Conservation (phyloP, 176 grass and related monocot species). For the Calamus simplicifolius region DNA sequence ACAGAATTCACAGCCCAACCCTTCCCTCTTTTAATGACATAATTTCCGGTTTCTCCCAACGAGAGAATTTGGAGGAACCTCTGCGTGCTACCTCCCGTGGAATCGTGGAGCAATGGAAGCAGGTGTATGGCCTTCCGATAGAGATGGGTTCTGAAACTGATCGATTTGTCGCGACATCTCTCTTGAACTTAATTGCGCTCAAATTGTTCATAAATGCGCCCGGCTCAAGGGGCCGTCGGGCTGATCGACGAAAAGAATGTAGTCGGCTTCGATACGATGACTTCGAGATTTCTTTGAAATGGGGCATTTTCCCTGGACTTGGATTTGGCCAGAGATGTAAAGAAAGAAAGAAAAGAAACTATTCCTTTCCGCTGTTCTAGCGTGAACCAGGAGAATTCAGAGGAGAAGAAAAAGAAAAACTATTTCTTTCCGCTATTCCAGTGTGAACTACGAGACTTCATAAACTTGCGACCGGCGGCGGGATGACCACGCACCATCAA, state of each 20-base stretch:
- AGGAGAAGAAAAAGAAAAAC: too few relatives aligned
- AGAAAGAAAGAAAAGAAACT: too few relatives aligned
- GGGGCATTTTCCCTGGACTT: conserved; percentile 6
- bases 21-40: conserved; percentile 23
- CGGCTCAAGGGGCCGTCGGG: conserved; percentile 16
- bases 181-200: conserved; percentile 29
- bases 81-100: conserved; percentile 7
- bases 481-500: too few relatives aligned
- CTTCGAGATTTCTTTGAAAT: conserved; percentile 16
- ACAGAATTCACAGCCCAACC: conserved; percentile 12
- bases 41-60: conserved; percentile 10
- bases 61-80: background rate
- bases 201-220: background rate
- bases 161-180: conserved; percentile 19
- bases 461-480: too few relatives aligned
- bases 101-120: conserved; percentile 5
- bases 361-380: too few relatives aligned
- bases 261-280: conserved; percentile 33
- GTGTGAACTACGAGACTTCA: too few relatives aligned
- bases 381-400: too few relatives aligned
- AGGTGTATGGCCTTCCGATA: conserved; percentile 23
- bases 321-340: conserved; percentile 12
- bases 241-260: conserved; percentile 4
- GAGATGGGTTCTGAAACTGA: conserved; percentile 18
- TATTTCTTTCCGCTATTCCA: too few relatives aligned